Percentiles rank a stretch among this genome's conserved stretches.
phyloP scores from a whole-genome alignment of 2,329 filamentous ascomycete genomes.

The Hirsutella rhossiliensis region DNA sequence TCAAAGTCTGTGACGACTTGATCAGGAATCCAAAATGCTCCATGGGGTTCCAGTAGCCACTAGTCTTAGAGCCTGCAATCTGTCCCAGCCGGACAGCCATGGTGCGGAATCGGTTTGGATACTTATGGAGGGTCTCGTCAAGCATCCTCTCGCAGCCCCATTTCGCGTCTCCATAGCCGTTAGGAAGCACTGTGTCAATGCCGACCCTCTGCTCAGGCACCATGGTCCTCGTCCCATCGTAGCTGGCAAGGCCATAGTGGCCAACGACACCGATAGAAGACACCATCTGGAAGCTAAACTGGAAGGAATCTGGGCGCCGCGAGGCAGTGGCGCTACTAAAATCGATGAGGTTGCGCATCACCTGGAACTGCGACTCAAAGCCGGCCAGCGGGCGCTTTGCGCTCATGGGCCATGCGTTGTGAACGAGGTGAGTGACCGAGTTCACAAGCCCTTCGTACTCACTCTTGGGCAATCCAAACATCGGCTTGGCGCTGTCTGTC shows the following conservation, averaged over 20 bases:
- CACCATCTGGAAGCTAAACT: constrained; percentile 25
- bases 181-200: constrained; percentile 27
- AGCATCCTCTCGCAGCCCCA: constrained; percentile 37
- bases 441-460: constrained; percentile 24
- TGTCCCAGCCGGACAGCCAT: constrained; percentile 36
- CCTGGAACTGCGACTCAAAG: constrained; percentile 30
- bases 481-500: constrained; percentile 14
- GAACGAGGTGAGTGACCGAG: constrained; percentile 33
- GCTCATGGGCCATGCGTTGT: constrained; percentile 41
- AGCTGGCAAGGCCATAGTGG: constrained; percentile 10
- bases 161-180: constrained; percentile 41
- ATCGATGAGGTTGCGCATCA: constrained; percentile 33
- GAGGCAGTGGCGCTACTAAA: constrained; percentile 23
- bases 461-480: constrained; percentile 25
- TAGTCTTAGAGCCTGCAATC: constrained; percentile 35
- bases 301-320: neutral
- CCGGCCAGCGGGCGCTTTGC: constrained; percentile 15
- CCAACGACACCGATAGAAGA: constrained; percentile 28
- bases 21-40: constrained; percentile 38
- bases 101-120: constrained; percentile 28
- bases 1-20: constrained; percentile 34
- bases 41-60: constrained; percentile 40
- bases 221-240: constrained; percentile 6
- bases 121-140: constrained; percentile 30
- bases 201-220: constrained; percentile 31